Evolutionary conservation across 176 grass and related monocot species (phyloP), one percentile per base, ranked within the genome.

Genomic region (Aechmea fasciata): DNA sequence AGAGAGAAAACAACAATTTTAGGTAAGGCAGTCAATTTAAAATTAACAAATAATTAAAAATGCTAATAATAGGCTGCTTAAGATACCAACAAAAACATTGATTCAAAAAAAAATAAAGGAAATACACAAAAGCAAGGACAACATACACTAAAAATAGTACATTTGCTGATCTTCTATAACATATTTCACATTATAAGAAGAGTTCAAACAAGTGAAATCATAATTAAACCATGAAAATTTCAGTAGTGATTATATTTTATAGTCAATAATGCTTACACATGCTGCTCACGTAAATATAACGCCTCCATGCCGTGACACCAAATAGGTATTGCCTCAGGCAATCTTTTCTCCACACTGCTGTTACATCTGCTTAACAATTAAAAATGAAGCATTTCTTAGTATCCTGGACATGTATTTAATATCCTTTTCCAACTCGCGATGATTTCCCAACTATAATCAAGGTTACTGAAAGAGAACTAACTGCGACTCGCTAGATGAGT

Each of bases 281-380:
- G 89, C 63, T 92, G 83, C 17, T 92, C 76, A 49, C 75, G 50
- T 71, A 97, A 73, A 87, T 97, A 97, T 71, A 85, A 52, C 24
- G 79, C 93, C 54, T 97, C 93, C 77, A 85, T 76, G n/a, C 76
- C 79, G 1, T 75, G 59, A 81, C 88, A 84, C n/a, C 75, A 85
- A 22, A 97, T 89, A 66, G 89, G 48, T 73, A 92, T 78, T 71
- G 22, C 68, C 64, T 81, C 74, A 9, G 83, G 68, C 72, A 90
- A 64, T 66, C 79, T 82, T 53, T 70, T 79, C 75, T 82, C 77
- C 26, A 79, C 82, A 72, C 54, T 83, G 70, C 73, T 83, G 19
- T 22, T 29, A 64, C 64, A 85, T 78, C 86, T 97, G 79, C 59
- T 67, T 22, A 73, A 10, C 33, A 41, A 41, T 6, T 41, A 78